Conservation (phyloP, 225 moss, liverwort and hornwort species). For the Pseudoscleropodium purum region DNA sequence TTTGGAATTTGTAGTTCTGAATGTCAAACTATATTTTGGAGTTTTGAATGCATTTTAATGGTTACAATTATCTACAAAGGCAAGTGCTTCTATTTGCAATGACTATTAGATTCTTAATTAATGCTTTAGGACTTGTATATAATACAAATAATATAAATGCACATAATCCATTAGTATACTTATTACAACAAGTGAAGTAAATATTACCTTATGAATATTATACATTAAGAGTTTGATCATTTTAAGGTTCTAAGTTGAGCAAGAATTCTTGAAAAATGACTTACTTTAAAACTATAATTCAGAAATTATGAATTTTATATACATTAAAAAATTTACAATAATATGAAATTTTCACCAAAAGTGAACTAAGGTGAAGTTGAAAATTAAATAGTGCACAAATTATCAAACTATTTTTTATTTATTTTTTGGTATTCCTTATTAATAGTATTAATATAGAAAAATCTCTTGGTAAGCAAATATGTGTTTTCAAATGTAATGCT, state of each 20-base stretch:
- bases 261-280: neutral
- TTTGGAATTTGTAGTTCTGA: neutral
- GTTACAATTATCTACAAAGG: neutral
- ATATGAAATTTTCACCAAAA: neutral
- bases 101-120: no score
- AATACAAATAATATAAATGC: no score
- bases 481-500: neutral
- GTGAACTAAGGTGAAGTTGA: neutral
- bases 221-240: neutral
- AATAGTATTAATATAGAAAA: neutral
- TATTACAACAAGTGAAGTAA: neutral
- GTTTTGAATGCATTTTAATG: no score
- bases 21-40: neutral
- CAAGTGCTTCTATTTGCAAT: neutral
- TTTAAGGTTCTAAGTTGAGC: neutral
- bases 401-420: neutral
- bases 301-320: neutral
- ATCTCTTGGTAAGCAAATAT: neutral
- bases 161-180: neutral
- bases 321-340: no score
- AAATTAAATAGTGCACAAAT: neutral
- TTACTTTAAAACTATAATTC: neutral
- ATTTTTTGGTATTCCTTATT: neutral
- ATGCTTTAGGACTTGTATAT: neutral
- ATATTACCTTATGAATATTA: neutral